Evolutionary conservation across 768 basidiomycete genomes (phyloP), one percentile per base, ranked within the genome.

Genomic region (Hemileccinum rubropunctum): DNA sequence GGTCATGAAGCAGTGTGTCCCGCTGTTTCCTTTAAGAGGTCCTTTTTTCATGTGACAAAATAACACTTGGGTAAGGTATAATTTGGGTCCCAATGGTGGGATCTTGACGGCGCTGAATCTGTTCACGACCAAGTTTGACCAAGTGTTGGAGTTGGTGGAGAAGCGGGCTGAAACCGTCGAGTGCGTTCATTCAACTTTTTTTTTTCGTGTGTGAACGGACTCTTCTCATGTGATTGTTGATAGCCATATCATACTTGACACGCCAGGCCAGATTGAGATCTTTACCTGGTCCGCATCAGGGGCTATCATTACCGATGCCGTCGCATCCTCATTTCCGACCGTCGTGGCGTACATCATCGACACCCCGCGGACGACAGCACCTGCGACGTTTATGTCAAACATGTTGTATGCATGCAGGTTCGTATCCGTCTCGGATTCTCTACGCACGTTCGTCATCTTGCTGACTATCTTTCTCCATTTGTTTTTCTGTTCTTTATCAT

Each of bases 271-370:
- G 71, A 99, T 99, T 61, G 97, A 99, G 71, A 99, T 98, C 57
- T 99, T 99, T 66, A 99, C 97, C 43, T 99, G 97, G 97, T 98
- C 95, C 0, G 97, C 97, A 2, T 98, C 95, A 40, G 97, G 97
- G 5, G 87, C 95, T 11, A 99, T 99, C 63, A 98, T 99, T 60
- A 99, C 97, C 36, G 95, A 98, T 64, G 91, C 97, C 15, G 77
- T 99, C 36, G 97, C 97, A 1, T 90, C 91, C 3, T 83, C 94
- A 0, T 74, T 98, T 50, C 97, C 97, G 6, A 87, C 97, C 2
- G 91, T 95, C 30, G 84, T 99, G 32, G 97, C 97, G 14, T 99
- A 98, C 64, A 81, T 99, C 53, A 92, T 99, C 58, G 97, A 99
- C 69, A 99, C 97, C 4, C 97, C 97, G 18, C 78, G 97, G 54